These are phyloP conservation scores for Salix brachista DNA, from an alignment of 345 rosid species.

Conservation along the genomic window DNA sequence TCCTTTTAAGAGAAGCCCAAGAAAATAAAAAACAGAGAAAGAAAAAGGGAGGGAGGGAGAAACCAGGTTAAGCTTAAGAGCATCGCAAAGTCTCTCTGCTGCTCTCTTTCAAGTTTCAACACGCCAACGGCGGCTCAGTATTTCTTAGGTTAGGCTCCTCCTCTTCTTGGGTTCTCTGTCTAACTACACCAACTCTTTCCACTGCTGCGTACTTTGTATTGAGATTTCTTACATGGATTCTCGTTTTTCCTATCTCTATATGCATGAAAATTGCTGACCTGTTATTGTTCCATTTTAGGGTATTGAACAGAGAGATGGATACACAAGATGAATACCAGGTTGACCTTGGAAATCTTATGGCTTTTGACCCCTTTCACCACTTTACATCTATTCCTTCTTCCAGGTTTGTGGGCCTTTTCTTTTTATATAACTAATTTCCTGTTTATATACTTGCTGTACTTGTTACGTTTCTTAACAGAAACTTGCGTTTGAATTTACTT, in stretches of 20 bases:
- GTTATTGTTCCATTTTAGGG: neutral
- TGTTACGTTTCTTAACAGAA: neutral
- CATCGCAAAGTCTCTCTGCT: neutral
- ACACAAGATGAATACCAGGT: conserved; percentile 23
- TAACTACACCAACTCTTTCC: neutral
- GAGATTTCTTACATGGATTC: neutral
- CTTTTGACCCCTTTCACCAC: conserved; percentile 48
- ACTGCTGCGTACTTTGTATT: neutral
- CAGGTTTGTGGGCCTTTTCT: conserved; percentile 32
- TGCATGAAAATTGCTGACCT: neutral
- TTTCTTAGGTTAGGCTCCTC: neutral
- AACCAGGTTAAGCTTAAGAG: neutral
- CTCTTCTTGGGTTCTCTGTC: neutral
- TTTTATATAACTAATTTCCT: neutral
- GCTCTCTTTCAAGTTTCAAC: neutral
- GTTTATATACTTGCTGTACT: neutral
- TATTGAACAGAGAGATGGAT: conserved; percentile 1
- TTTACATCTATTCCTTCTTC: conserved; percentile 51
- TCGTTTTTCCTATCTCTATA: neutral
- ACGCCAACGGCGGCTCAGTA: neutral
- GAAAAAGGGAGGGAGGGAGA: neutral
- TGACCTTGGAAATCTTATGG: conserved; percentile 74
- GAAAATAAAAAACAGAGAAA: neutral
- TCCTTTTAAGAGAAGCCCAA: neutral
- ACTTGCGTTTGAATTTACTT: too few species aligned